Conservation (phyloP, 1,139 yeast genomes). For the Pichia sp. region DNA sequence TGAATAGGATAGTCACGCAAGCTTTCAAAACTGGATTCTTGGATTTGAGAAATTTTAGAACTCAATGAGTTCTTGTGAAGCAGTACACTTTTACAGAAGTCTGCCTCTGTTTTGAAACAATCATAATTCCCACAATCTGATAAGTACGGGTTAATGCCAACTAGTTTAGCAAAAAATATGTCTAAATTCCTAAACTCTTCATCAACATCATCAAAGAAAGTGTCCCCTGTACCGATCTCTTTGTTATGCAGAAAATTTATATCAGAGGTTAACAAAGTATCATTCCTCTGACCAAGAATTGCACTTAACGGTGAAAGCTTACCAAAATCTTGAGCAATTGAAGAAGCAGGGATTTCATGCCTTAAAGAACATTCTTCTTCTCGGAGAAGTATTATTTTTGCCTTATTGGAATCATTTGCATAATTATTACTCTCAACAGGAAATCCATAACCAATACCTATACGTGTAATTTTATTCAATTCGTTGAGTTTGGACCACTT, state of each 20-base stretch:
- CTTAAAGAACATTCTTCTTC: constrained; percentile 57
- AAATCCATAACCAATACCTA: constrained; percentile 11
- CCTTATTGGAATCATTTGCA: not conserved
- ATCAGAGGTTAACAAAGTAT: not conserved
- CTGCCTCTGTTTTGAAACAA: constrained; percentile 13
- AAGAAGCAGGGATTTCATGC: constrained; percentile 37
- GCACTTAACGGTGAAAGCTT: constrained; percentile 40
- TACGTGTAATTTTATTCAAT: constrained; percentile 3
- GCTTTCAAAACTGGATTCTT: constrained; percentile 19
- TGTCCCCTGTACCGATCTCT: not conserved
- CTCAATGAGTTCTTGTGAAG: constrained; percentile 1
- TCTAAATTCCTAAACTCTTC: not conserved
- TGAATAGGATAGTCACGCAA: constrained; percentile 25
- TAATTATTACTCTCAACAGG: not conserved
- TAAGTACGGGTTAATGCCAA: not conserved
- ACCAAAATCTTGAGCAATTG: constrained; percentile 41
- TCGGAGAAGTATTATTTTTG: constrained; percentile 31
- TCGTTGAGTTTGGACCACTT: constrained; percentile 15
- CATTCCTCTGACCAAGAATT: not conserved
- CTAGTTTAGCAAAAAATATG: constrained; percentile 1
- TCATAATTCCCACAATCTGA: constrained; percentile 6
- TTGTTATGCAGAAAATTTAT: constrained; percentile 5
- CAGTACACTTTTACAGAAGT: not conserved
- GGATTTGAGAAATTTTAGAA: too few species aligned
- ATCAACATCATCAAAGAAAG: not conserved